Percentiles rank a stretch among this genome's conserved stretches.
Conservation (phyloP, 2,329 filamentous ascomycete genomes). For the Microcyclospora tardicrescens region DNA sequence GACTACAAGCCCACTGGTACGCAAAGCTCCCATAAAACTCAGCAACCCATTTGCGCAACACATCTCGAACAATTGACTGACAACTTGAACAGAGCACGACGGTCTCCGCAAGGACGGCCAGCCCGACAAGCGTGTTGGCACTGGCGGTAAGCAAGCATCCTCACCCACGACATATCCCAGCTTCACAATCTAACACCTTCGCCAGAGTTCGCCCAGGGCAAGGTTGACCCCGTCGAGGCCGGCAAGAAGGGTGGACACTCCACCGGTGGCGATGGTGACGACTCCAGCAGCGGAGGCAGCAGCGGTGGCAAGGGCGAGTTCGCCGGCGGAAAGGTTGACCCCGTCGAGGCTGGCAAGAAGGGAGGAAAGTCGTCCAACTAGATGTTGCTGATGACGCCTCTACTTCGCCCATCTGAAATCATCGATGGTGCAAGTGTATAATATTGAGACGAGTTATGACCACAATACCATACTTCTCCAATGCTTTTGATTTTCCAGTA, state of each 20-base stretch:
- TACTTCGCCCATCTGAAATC: too few species aligned
- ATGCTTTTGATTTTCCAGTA: too few species aligned
- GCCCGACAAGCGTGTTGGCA: conserved; percentile 29
- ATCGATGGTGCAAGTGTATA: too few species aligned
- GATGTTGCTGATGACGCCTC: too few species aligned
- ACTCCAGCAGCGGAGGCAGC: conserved; percentile 8
- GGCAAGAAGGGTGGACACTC: conserved; percentile 27
- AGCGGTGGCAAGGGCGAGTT: conserved; percentile 22
- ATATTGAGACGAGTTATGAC: too few species aligned
- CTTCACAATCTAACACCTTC: not conserved
- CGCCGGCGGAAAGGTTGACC: conserved; percentile 31
- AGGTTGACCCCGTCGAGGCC: conserved; percentile 30
- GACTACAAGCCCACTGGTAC: conserved; percentile 26
- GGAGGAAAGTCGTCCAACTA: conserved; percentile 18
- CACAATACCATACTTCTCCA: too few species aligned
- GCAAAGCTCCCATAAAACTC: not conserved
- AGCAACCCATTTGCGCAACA: too few species aligned
- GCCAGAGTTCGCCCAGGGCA: conserved; percentile 28
- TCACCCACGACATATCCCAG: not conserved
- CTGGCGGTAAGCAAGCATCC: conserved; percentile 16
- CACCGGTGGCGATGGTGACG: conserved; percentile 6
- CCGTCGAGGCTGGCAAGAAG: conserved; percentile 28
- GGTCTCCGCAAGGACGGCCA: conserved; percentile 31
- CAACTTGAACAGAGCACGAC: conserved; percentile 24
- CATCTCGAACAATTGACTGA: not conserved